Evolutionary conservation across 805 yeast genomes (phyloP), one percentile per base, ranked within the genome.

Genomic region (Starmerella vitae): DNA sequence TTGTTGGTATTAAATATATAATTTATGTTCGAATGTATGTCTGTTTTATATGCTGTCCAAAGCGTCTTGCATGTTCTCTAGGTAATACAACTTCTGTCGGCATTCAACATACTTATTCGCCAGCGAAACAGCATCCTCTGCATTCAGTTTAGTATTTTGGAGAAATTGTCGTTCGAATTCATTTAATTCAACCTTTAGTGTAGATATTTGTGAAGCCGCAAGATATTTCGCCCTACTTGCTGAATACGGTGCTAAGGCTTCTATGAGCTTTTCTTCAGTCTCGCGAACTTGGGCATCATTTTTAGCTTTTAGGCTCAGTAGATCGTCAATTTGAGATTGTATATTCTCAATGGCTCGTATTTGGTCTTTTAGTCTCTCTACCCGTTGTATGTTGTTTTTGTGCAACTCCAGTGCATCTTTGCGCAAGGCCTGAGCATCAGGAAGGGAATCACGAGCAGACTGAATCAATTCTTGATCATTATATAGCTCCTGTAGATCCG

Each of bases 161-260:
- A 36, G 17, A 4, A 36, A 5, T 19, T 32, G 13, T 8, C 13
- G 18, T 8, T 36, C 33, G 5, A 33, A 2, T 3, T 26, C 33
- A 5, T 14, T 22, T 14, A 14, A 4, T 2, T 24, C 12, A 19
- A 5, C 5, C 3, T 7, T 24, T 4, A 21, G 20, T 3, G 21
- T 21, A 5, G 14, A 18, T 1, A 33, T 5, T 8, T 31, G 20
- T 12, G 17, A 28, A 14, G 28, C 20, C 3, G 36, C 13, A 3
- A 12, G 2, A 3, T 17, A 30, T 18, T 20, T 53, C 9, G 70
- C 42, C 1, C 63, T 61, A 1, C 54, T 57, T 14, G 56, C 49
- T 34, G 66, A 56, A 46, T 62, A 67, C 27, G 64, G 66, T 27
- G 57, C 55, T 4, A 63, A 37, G 0, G 53, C 39, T 1, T 49